Conservation (phyloP, 768 basidiomycete species). For the Boletus tylopilopsis region DNA sequence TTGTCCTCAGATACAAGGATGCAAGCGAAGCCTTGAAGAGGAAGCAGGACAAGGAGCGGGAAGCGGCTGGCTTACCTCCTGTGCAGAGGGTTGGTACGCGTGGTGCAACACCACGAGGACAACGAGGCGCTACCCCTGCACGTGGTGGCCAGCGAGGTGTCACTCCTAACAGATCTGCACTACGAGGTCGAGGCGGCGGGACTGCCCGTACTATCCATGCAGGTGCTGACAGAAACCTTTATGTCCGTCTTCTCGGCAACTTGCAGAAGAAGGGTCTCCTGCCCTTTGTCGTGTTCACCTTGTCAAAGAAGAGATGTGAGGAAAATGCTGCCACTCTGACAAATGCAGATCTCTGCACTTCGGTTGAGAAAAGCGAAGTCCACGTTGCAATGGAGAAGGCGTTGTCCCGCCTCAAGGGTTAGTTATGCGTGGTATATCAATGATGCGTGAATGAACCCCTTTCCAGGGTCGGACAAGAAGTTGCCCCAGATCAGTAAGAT, state of each 20-base stretch:
- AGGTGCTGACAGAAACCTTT: slow-evolving; percentile 83
- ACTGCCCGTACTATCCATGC: slow-evolving; percentile 57
- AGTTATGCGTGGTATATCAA: slow-evolving; percentile 1
- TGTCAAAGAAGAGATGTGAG: slow-evolving; percentile 96
- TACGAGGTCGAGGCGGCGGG: slow-evolving; percentile 43
- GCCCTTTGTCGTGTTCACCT: slow-evolving; percentile 94
- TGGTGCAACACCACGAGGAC: slow-evolving; percentile 53
- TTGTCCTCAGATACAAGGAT: slow-evolving; percentile 68
- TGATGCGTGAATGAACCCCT: slow-evolving; percentile 2
- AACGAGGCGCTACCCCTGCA: slow-evolving; percentile 44
- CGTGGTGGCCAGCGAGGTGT: slow-evolving; percentile 55
- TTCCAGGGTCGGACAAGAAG: slow-evolving; percentile 80
- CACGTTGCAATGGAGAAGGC: slow-evolving; percentile 94
- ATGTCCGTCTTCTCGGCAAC: slow-evolving; percentile 86
- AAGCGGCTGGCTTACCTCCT: slow-evolving; percentile 88
- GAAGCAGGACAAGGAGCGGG: slow-evolving; percentile 98
- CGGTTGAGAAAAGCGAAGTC: slow-evolving; percentile 94
- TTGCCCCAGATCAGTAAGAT: slow-evolving; percentile 91
- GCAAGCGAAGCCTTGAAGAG: slow-evolving; percentile 84
- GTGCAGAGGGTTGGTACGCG: slow-evolving; percentile 82
- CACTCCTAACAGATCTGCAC: slow-evolving; percentile 34
- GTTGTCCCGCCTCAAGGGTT: slow-evolving; percentile 85
- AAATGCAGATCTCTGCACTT: slow-evolving; percentile 82
- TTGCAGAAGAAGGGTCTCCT: slow-evolving; percentile 83
- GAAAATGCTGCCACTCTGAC: slow-evolving; percentile 90